Base-by-base conservation (phyloP, 2,329 filamentous ascomycete species). In the Arthrobotrys sinensis region DNA sequence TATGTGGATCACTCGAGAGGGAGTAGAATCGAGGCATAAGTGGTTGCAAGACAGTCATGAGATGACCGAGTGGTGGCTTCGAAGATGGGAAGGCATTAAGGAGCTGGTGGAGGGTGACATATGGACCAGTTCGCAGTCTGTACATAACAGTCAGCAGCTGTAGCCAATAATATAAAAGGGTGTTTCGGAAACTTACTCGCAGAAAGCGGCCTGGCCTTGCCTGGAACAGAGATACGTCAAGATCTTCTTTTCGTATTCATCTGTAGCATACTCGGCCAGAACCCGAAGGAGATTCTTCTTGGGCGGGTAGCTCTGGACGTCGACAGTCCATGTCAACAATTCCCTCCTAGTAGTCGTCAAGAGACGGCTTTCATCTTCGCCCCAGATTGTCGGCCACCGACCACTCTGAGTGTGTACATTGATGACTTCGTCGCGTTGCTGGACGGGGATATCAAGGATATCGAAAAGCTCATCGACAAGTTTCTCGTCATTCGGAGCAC, bases 21-120 rank as follows among this genome's bases (percentile, higher is more conserved):
- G 95, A 98, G 86, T 99, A 99, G 87, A 99, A 99, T 77, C 96
- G 92, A 1, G 96, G 96, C 95, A 98, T 98, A 64, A 98, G 88
- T 60, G 93, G 92, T 82, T 92, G 92, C 66, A 97, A 89, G 50
- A 92, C 89, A 1, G 92, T 92, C 40, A 97, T 88, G 10, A 99
- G 87, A 76, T 90, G 87, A 68, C 96, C 92, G 81, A 99, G 87
- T 3, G 95, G 94, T 66, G 96, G 96, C 83, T 93, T 93, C 5
- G 93, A 90, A 46, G 93, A 97, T 1, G 96, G 94, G 87, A 99
- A 99, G 1, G 96, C 96, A 82, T 92, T 88, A 34, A 99, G 89
- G 5, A 99, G 88, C 85, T 98, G 96, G 14, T 91, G 88, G 19
- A 99, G 85, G 40, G 93, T 94, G 82, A 97, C 88, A 83, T 97